phyloP scores from a whole-genome alignment of 192 early-diverging fungal species.

The Linnemannia elongata region DNA sequence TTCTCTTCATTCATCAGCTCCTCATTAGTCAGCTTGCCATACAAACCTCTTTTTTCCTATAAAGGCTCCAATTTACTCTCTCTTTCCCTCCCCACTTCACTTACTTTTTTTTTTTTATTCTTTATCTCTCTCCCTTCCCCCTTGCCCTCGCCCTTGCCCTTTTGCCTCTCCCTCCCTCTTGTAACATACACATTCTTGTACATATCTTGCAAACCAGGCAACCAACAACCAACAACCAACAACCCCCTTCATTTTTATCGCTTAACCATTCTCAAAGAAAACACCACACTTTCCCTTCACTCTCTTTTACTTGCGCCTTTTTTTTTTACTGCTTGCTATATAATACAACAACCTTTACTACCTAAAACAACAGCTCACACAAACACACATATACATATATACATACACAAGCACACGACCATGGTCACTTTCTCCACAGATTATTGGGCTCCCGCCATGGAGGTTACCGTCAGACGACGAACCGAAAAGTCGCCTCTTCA shows the following conservation, averaged over 20 bases:
- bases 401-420: background rate
- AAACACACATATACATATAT: slow-evolving; percentile 19
- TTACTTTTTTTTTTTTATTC: background rate
- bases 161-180: background rate
- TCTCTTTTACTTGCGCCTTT: background rate
- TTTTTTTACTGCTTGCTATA: background rate
- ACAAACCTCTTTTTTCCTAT: background rate
- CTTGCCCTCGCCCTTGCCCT: background rate
- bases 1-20: too few species aligned
- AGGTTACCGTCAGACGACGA: slow-evolving; percentile 59
- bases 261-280: background rate
- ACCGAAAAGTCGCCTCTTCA: slow-evolving; percentile 46
- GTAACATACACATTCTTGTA: background rate
- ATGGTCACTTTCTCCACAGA: slow-evolving; percentile 64
- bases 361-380: background rate
- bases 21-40: background rate
- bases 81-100: too few species aligned
- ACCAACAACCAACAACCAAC: too few species aligned
- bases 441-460: slow-evolving; percentile 63
- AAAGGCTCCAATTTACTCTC: background rate
- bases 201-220: background rate
- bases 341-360: background rate
- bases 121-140: background rate
- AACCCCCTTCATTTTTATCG: too few species aligned
- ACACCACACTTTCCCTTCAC: background rate